Evolutionary conservation across 306 rosid genomes (phyloP), one percentile per base, ranked within the genome.

Genomic region (Quercus mongolica): DNA sequence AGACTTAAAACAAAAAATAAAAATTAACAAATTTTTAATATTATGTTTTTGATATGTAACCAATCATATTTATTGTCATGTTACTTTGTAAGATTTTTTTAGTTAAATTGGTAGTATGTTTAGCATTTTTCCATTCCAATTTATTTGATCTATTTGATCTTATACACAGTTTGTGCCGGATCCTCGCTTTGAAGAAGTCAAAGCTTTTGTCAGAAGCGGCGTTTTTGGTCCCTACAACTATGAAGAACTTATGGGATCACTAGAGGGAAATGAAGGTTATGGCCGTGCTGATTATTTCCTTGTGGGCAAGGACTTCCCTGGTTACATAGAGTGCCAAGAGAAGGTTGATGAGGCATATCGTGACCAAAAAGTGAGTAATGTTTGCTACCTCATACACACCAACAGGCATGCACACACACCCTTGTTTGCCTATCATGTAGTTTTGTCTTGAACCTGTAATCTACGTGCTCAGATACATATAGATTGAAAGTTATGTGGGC

Each of bases 251-350:
- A 89, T 96, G 21, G 94, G 92, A 61, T 96, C 99, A 63, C 81
- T 96, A 69, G 98, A 96, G 84, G 99, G 96, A 79, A 87, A 91
- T 78, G 97, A 93, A 87, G 99, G 99, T 65, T 96, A 80, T 82
- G 99, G 99, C 72, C 89, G 78, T 51, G 99, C 91, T 61, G 99
- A 96, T 85, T 96, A 96, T 83, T 96, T 96, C 88, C 99, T 96
- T 9, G 99, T 96, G 80, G 99, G 94, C 70, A 89, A 91, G 77
- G 99, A 96, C 94, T 96, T 96, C 90, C 98, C 98, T 72, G 89
- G 96, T 88, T 96, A 96, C 84, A 79, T 93, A 69, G 98, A 96
- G 86, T 93, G 96, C 86, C 99, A 96, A 78, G 96, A 91, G 76
- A 74, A 91, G 84, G 98, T 96, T 33, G 97, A 96, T 49, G 85